Evolutionary conservation across 768 basidiomycete genomes (phyloP), one percentile per base, ranked within the genome.

Genomic region (Boletus insuetus): DNA sequence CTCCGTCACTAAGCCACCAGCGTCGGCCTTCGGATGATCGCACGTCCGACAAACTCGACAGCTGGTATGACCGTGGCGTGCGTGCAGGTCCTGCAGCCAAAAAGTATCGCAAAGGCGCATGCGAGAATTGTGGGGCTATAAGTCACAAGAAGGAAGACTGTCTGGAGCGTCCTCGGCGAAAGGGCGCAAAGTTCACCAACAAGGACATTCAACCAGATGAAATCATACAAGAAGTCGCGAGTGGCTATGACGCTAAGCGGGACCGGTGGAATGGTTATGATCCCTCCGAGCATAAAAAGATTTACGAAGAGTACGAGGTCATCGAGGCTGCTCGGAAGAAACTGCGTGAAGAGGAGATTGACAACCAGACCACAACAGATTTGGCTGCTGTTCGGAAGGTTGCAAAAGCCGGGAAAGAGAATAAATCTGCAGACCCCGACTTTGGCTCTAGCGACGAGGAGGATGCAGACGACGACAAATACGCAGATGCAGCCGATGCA

Each of bases 211-310:
- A 86, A 53, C 82, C 92, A 4, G 97, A 99, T 70, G 97, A 99
- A 68, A 72, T 96, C 19, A 78, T 95, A 51, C 93, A 95, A 70
- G 82, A 92, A 0, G 79, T 95, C 22, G 75, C 83, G 13, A 61
- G 75, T 24, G 89, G 87, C 3, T 99, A 94, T 63, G 97, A 89
- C 59, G 92, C 92, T 26, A 99, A 99, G 74, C 84, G 97, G 35
- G 97, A 99, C 70, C 78, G 97, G 51, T 99, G 97, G 94, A 98
- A 98, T 69, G 97, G 97, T 5, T 99, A 98, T 70, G 94, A 99
- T 67, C 80, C 94, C 9, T 75, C 88, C 6, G 88, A 90, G 62
- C 92, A 98, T 73, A 86, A 86, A 68, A 79, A 73, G 61, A 85
- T 98, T 26, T 91, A 97, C 63, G 91, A 96, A 6, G 96, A 98